Base-by-base conservation (phyloP, 495 filamentous ascomycete species). In the Bacidia rubella region DNA sequence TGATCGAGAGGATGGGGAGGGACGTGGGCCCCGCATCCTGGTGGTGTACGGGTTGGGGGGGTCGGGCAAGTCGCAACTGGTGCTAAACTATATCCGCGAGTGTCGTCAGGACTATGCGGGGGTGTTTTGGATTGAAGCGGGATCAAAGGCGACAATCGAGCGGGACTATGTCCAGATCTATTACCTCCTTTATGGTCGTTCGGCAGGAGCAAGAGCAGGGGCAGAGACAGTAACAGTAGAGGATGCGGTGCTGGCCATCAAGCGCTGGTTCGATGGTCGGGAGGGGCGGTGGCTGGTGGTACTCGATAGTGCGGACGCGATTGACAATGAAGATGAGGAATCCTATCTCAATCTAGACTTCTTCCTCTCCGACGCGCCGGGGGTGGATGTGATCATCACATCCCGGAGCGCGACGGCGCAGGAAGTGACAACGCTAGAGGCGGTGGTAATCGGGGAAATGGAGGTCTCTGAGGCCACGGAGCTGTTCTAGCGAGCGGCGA, bases 111-210 rank as follows among this genome's bases (percentile, higher is more conserved):
- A 57, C 11, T 58, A 63, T 40, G 49, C 44, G 11, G 59, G 58
- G 25, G 52, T 32, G 10, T 59, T 61, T 35, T 63, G 59, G 58
- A 50, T 63, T 17, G 59, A 61, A 52, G 54, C 59, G 12, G 59
- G 60, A 11, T 52, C 42, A 48, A 54, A 54, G 17, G 55, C 57
- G 23, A 46, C 58, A 19, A 21, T 60, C 27, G 58, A 60, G 47
- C 55, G 51, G n/a, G 41, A 53, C 20, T 44, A 41, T 32, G 10
- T 43, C 24, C 38, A 52, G 41, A 44, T 35, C 22, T 53, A 54
- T 21, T 22, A 35, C 9, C 23, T 46, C 2, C 20, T 57, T 11
- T 54, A 43, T 24, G 21, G 19, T 43, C 35, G 12, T 24, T 11
- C 25, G 21, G 10, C 19, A 21, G 17, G 19, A 20, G 12, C 12